A percentile compares a stretch with the other conserved stretches of the same genome.
Evolutionary conservation across 2,329 filamentous ascomycete genomes (phyloP).

Genomic region (Coniochaeta sp.): DNA sequence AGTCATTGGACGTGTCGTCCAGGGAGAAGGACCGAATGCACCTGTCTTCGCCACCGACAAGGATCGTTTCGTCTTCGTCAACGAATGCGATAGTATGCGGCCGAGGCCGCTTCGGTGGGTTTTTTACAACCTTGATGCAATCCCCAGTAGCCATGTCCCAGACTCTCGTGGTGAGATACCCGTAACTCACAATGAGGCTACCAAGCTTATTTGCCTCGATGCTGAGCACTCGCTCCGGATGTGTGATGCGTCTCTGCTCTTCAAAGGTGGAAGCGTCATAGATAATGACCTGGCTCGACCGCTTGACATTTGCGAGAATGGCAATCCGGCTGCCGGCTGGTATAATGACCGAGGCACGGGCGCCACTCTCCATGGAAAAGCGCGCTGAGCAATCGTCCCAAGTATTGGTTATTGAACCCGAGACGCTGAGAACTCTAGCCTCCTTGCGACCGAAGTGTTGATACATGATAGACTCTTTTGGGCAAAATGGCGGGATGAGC

Average conservation of each 20-base stretch:
- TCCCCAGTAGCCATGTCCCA: constrained; percentile 19
- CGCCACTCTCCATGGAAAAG: constrained; percentile 9
- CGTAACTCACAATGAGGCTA: constrained; percentile 19
- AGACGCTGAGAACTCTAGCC: constrained; percentile 7
- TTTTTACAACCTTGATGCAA: constrained; percentile 12
- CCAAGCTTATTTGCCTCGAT: constrained; percentile 15
- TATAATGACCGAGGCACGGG: constrained; percentile 9
- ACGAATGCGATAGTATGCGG: constrained; percentile 19
- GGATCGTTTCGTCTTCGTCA: constrained; percentile 12
- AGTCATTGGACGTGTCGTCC: constrained; percentile 8
- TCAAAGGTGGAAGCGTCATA: constrained; percentile 16
- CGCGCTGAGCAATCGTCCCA: constrained; percentile 21
- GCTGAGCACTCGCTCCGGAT: constrained; percentile 14
- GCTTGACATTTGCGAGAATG: constrained; percentile 9
- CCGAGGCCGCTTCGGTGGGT: constrained; percentile 13
- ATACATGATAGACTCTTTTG: constrained; percentile 24
- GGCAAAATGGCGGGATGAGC: constrained; percentile 31
- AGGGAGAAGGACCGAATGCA: constrained; percentile 13
- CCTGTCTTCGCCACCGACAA: constrained; percentile 17
- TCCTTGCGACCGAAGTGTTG: constrained; percentile 21
- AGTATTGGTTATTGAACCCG: constrained; percentile 6
- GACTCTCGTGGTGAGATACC: constrained; percentile 17
- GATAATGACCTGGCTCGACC: constrained; percentile 9
- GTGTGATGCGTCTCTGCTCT: constrained; percentile 4
- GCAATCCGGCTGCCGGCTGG: constrained; percentile 10